phyloP scores from a whole-genome alignment of 2,329 filamentous ascomycete genomes.

The Rhytidhysteron rufulum region DNA sequence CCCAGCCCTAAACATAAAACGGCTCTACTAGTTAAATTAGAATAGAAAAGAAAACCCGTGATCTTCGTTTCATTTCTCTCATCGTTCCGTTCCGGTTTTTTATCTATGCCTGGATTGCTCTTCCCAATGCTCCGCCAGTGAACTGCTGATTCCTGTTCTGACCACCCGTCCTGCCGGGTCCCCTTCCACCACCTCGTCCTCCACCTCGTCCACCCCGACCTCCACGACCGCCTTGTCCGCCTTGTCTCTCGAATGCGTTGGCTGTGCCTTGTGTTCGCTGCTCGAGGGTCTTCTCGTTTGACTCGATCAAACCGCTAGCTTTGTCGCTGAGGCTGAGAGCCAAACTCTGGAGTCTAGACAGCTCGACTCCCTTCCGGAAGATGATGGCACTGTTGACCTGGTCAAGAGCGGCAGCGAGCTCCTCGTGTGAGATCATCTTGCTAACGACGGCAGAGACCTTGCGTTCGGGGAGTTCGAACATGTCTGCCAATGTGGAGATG shows the following conservation, averaged over 20 bases:
- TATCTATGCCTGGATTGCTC: constrained; percentile 46
- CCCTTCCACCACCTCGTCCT: constrained; percentile 55
- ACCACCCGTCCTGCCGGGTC: constrained; percentile 59
- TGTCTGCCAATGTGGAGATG: constrained; percentile 75
- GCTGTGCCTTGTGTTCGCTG: constrained; percentile 93
- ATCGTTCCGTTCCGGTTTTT: too few relatives aligned
- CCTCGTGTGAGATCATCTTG: constrained; percentile 99
- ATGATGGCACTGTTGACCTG: constrained; percentile 97
- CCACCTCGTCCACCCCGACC: constrained; percentile 57
- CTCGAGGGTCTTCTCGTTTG: constrained; percentile 95
- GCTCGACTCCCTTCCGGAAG: constrained; percentile 98
- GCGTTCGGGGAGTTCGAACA: constrained; percentile 90
- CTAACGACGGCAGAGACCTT: constrained; percentile 95
- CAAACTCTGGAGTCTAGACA: constrained; percentile 91
- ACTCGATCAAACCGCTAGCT: constrained; percentile 91
- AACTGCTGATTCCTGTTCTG: constrained; percentile 71
- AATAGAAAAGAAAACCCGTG: too few relatives aligned
- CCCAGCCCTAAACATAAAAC: too few relatives aligned
- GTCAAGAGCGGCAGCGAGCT: constrained; percentile 91
- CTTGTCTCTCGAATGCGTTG: constrained; percentile 92
- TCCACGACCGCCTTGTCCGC: constrained; percentile 68
- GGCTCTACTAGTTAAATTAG: too few relatives aligned
- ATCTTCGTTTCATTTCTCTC: too few relatives aligned
- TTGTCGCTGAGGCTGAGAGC: constrained; percentile 94
- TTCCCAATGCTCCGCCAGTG: constrained; percentile 73